Evolutionary conservation across 2,329 filamentous ascomycete genomes (phyloP), one percentile per base, ranked within the genome.

Genomic region (Cladosporium sp.): DNA sequence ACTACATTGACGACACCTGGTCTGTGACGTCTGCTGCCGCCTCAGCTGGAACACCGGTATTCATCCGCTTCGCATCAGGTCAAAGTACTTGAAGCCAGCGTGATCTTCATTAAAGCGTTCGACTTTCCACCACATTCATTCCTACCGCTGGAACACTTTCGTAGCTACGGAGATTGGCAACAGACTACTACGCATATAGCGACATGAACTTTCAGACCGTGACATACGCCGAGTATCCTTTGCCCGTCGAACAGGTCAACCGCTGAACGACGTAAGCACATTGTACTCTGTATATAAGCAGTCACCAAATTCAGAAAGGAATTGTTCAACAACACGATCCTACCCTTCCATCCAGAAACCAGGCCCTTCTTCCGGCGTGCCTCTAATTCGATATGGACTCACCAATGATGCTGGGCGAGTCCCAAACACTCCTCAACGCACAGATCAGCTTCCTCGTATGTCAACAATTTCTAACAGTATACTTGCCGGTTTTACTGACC

Each of bases 371-470:
- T n/a, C 39, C 39, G n/a, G n/a, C n/a, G 39, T 46, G n/a, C 39
- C 23, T 39, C 25, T 14, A 30, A 58, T 46, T n/a, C 49, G 46
- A 13, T 51, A 63, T 63, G 60, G 60, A 63, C 26, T 63, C 60
- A 6, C 60, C 60, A 5, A 61, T 61, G 60, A 64, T 64, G 34
- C 66, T 73, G 48, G 39, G 66, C 10, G 72, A 74, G 32, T 83
- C 81, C 54, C 76, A 79, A 72, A 80, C 78, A 39, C 69, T 83
- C 66, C 73, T 83, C 64, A 82, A 79, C 72, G 79, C 81, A 51
- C 79, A 82, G 67, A 82, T 83, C 60, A 79, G 80, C 63, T 82
- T 83, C 66, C 71, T 83, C 68, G 81, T 83, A 77, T 63, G 80
- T 78, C 25, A 63, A 53, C 62, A 70, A 64, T 70, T 64, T 54